phyloP scores from a whole-genome alignment of 768 basidiomycete genomes.

The Hebeloma cylindrosporum region DNA sequence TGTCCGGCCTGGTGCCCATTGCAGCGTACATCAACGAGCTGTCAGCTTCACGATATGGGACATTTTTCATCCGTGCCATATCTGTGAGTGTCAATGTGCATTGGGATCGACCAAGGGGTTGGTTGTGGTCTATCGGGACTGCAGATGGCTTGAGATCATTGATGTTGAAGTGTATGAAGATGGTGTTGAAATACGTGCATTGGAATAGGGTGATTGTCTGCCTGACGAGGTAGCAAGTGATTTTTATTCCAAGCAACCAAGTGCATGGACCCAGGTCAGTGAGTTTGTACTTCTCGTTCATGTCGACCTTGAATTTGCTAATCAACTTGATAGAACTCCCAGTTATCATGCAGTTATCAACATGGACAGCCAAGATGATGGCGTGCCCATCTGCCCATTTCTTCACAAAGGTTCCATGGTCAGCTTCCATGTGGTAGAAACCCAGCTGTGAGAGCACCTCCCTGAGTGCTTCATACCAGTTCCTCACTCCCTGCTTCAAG shows the following conservation, averaged over 20 bases:
- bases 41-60: no score
- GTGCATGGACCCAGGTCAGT: constrained; percentile 19
- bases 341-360: constrained; percentile 26
- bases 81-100: no score
- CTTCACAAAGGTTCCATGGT: constrained; percentile 26
- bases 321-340: constrained; percentile 11
- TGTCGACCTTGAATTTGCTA: constrained; percentile 16
- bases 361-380: constrained; percentile 26
- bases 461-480: constrained; percentile 30
- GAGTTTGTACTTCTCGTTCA: constrained; percentile 12
- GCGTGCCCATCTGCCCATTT: constrained; percentile 8
- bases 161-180: constrained; percentile 19
- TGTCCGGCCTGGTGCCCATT: constrained; percentile 37
- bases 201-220: constrained; percentile 32
- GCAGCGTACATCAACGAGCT: constrained; percentile 36
- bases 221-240: constrained; percentile 22
- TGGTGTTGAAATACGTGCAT: constrained; percentile 29
- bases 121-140: constrained; percentile 15
- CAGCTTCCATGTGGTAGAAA: constrained; percentile 18
- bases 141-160: constrained; percentile 19
- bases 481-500: constrained; percentile 28
- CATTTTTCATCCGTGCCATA: no score
- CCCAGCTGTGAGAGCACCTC: constrained; percentile 20
- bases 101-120: constrained; percentile 22
- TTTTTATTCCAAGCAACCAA: constrained; percentile 32